phyloP scores from a whole-genome alignment of 192 early-diverging fungal species.

The Backusella circina region DNA sequence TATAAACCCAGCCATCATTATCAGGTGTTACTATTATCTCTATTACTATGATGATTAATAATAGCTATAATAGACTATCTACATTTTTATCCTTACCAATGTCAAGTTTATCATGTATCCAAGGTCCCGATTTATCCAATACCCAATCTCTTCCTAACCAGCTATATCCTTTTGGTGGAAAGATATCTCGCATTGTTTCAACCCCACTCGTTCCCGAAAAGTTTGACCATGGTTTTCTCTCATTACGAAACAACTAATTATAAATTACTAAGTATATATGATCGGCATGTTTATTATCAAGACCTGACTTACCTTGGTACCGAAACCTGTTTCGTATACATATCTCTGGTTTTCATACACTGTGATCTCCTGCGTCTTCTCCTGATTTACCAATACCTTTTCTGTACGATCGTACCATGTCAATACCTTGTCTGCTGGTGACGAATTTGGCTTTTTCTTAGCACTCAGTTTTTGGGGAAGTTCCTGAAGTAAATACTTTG shows the following conservation, averaged over 20 bases:
- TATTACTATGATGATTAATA: neutral
- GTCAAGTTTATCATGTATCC: slow-evolving; percentile 31
- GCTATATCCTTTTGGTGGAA: slow-evolving; percentile 27
- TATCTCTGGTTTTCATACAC: slow-evolving; percentile 36
- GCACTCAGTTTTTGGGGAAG: neutral
- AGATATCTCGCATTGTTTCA: slow-evolving; percentile 18
- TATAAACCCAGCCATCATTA: slow-evolving; percentile 41
- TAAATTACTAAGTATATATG: neutral
- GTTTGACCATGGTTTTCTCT: slow-evolving; percentile 34
- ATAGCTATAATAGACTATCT: neutral
- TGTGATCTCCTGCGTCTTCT: slow-evolving; percentile 7
- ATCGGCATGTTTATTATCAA: neutral
- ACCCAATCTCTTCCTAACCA: slow-evolving; percentile 34
- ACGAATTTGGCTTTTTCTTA: neutral
- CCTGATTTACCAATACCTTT: slow-evolving; percentile 3
- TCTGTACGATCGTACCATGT: slow-evolving; percentile 12
- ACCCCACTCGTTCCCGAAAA: slow-evolving; percentile 18
- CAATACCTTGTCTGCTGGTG: neutral
- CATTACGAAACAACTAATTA: slow-evolving; percentile 20
- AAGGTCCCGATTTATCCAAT: slow-evolving; percentile 30
- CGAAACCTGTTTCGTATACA: slow-evolving; percentile 23
- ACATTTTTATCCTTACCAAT: slow-evolving; percentile 16
- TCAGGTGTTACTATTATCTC: slow-evolving; percentile 31
- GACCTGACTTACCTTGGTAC: slow-evolving; percentile 20
- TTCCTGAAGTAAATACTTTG: slow-evolving; percentile 28